phyloP scores from a whole-genome alignment of 1,284 basidiomycete species.

The Hymenochaete sp. region DNA sequence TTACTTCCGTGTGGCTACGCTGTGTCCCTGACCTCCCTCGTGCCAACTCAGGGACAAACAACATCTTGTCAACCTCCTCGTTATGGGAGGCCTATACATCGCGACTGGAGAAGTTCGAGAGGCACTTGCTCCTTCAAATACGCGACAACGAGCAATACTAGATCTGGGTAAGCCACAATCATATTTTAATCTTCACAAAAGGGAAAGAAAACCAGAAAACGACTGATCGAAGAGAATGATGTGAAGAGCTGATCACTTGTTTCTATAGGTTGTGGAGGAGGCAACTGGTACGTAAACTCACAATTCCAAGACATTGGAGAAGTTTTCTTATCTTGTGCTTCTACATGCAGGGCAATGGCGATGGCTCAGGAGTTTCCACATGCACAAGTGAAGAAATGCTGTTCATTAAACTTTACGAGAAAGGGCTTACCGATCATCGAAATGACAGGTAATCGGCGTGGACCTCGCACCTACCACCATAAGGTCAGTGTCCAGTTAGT shows the following conservation, averaged over 20 bases:
- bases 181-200: background rate
- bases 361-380: slow-evolving; percentile 20
- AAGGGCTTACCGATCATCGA: no score
- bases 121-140: slow-evolving; percentile 17
- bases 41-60: slow-evolving; percentile 18
- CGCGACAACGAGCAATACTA: slow-evolving; percentile 15
- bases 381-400: slow-evolving; percentile 14
- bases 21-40: no score
- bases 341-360: slow-evolving; percentile 17
- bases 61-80: slow-evolving; percentile 16
- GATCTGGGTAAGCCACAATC: slow-evolving; percentile 16
- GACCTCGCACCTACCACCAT: slow-evolving; percentile 17
- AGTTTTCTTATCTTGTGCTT: no score
- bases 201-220: background rate
- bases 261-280: slow-evolving; percentile 13
- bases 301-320: background rate
- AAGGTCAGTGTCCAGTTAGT: slow-evolving; percentile 6
- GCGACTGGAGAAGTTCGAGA: slow-evolving; percentile 16
- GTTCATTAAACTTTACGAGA: no score
- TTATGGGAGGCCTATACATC: slow-evolving; percentile 18
- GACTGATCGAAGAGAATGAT: background rate
- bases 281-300: slow-evolving; percentile 13
- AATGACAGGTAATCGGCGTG: slow-evolving; percentile 17
- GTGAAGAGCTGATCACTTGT: no score
- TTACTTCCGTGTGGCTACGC: no score